Percentiles rank a stretch among this genome's conserved stretches.
Evolutionary conservation across 176 grass and related monocot genomes (phyloP).

Genomic region (Zoysia japonica): DNA sequence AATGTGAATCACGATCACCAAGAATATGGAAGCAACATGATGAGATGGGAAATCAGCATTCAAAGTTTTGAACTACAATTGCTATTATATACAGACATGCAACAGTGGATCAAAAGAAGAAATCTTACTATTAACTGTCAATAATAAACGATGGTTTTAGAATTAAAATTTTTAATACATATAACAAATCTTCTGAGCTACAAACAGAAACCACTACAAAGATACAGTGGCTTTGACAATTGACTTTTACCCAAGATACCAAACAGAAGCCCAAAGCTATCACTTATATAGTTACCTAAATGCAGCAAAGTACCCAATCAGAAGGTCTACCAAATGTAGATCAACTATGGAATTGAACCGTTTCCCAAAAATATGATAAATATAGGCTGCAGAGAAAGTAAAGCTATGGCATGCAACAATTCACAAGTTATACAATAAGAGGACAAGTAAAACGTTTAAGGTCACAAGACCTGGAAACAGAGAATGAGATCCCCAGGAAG

Average conservation of each 20-base stretch:
- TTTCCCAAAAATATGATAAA: not conserved
- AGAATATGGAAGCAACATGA: too few species aligned
- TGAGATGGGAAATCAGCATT: too few species aligned
- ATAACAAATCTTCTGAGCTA: not conserved
- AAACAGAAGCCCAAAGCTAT: not conserved
- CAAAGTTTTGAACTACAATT: too few species aligned
- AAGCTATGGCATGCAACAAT: not conserved
- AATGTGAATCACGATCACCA: too few species aligned
- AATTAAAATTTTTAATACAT: not conserved
- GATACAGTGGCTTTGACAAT: not conserved
- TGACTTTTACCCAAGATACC: not conserved
- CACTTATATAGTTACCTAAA: not conserved
- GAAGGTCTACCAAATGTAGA: not conserved
- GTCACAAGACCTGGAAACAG: constrained; percentile 64
- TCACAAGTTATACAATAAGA: not conserved
- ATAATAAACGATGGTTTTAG: not conserved
- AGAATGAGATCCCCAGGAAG: constrained; percentile 83
- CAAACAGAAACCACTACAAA: not conserved
- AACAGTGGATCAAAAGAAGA: too few species aligned
- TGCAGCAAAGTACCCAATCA: not conserved
- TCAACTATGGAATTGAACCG: not conserved
- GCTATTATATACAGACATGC: too few species aligned
- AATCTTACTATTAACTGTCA: too few species aligned
- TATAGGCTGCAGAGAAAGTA: not conserved
- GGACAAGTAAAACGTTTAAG: not conserved